Base-by-base conservation (phyloP, 1,139 yeast species). In the Yamadazyma conglobata region DNA sequence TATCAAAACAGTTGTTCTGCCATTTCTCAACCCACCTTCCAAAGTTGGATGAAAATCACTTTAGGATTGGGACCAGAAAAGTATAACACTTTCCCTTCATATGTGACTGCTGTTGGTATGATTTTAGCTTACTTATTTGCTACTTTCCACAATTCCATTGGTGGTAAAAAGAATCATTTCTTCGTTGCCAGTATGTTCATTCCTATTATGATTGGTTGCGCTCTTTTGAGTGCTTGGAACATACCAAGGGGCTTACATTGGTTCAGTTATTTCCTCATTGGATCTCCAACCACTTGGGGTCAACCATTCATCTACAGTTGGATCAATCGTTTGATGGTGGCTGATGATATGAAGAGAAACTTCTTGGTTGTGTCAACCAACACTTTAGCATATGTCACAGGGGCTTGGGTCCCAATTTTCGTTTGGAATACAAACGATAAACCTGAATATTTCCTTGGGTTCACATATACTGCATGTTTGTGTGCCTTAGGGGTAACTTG, bases 231-330 rank as follows among this genome's bases (percentile, higher is more conserved):
- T 2, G 44, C 46, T 6, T 74, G 79, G 78, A 38, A 70, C 30
- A 59, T 72, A 22, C 70, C 74, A 3, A 46, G 45, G 11, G 68
- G 73, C 1, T 56, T 68, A 23, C 77, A 75, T 33, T 73, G 75
- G 73, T 50, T 64, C 16, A 48, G 64, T 5, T 74, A 73, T 46
- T 73, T 64, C 38, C 39, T 73, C 12, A 46, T 70, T 10, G 75
- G 77, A 2, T 51, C 63, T 17, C 75, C 80, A 0, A 56, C 74
- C 0, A 39, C 67, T 1, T 62, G 58, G 58, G 66, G 67, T 6
- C 69, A 60, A 39, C 67, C 67, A 2, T 56, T 70, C 43, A 70
- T 75, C 10, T 73, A 68, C 35, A 56, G 77, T 2, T 76, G 80
- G 81, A 61, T 74, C n/a, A 76, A 76, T 42, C 50, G 75, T 22